Evolutionary conservation across 2,329 filamentous ascomycete species (phyloP).

Genomic region (Coleophoma crateriformis): DNA sequence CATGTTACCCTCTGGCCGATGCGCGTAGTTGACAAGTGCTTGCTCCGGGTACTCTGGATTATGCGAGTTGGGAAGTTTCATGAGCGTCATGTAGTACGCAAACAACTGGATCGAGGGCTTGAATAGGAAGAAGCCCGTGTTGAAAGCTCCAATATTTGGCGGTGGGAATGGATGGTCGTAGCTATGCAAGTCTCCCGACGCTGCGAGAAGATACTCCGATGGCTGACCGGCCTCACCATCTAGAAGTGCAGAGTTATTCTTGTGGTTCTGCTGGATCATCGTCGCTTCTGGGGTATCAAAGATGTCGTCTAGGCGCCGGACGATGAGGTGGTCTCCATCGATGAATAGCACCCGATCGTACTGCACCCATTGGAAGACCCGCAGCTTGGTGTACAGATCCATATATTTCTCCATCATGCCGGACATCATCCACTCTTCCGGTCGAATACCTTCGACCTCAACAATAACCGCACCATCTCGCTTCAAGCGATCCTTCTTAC

Average conservation of each 20-base stretch:
- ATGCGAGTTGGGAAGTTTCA: conserved; percentile 29
- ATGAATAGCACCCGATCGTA: conserved; percentile 36
- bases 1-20: conserved; percentile 32
- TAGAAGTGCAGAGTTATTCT: no score
- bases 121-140: conserved; percentile 33
- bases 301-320: conserved; percentile 28
- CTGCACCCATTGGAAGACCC: conserved; percentile 33
- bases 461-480: conserved; percentile 34
- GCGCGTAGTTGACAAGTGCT: conserved; percentile 36
- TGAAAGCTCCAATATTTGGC: conserved; percentile 23
- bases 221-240: conserved; percentile 26
- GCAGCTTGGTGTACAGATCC: conserved; percentile 37
- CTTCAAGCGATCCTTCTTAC: conserved; percentile 27
- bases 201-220: conserved; percentile 26
- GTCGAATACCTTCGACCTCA: conserved; percentile 26
- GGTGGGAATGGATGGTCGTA: conserved; percentile 30
- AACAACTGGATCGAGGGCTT: conserved; percentile 32
- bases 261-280: conserved; percentile 8
- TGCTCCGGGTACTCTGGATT: conserved; percentile 33
- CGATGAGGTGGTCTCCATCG: conserved; percentile 36
- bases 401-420: conserved; percentile 32
- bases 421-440: conserved; percentile 28
- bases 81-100: conserved; percentile 30
- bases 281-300: conserved; percentile 26
- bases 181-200: conserved; percentile 24